phyloP scores from a whole-genome alignment of 2,329 filamentous ascomycete species.

The Exophiala xenobiotica region DNA sequence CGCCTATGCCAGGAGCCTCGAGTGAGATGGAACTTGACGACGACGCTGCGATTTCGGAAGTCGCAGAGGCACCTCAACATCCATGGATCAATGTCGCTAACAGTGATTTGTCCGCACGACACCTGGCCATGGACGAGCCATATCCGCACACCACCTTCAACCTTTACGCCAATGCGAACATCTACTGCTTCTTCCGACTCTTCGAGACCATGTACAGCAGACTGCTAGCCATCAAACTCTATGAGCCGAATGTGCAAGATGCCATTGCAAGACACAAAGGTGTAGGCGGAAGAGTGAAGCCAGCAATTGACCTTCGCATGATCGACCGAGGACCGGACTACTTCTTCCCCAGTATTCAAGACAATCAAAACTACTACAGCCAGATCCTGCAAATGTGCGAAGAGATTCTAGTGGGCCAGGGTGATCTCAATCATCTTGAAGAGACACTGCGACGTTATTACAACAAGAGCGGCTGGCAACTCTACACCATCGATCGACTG shows the following conservation, averaged over 20 bases:
- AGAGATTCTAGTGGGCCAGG: slow-evolving; percentile 76
- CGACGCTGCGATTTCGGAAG: slow-evolving; percentile 62
- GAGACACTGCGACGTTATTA: slow-evolving; percentile 91
- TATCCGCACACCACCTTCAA: slow-evolving; percentile 81
- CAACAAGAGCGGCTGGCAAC: slow-evolving; percentile 82
- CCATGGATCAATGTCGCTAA: slow-evolving; percentile 57
- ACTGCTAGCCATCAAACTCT: slow-evolving; percentile 77
- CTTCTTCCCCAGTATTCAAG: slow-evolving; percentile 69
- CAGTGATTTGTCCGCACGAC: slow-evolving; percentile 58
- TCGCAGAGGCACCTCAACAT: slow-evolving; percentile 34
- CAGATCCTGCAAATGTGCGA: slow-evolving; percentile 84
- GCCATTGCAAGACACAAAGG: slow-evolving; percentile 69
- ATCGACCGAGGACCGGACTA: slow-evolving; percentile 71
- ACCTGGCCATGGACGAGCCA: slow-evolving; percentile 70
- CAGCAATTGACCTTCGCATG: slow-evolving; percentile 80
- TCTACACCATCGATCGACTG: slow-evolving; percentile 90
- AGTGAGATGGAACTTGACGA: slow-evolving; percentile 56
- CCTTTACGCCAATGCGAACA: slow-evolving; percentile 85
- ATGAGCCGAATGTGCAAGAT: slow-evolving; percentile 68
- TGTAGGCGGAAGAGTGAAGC: slow-evolving; percentile 56
- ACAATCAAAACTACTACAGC: slow-evolving; percentile 73
- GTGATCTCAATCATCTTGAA: slow-evolving; percentile 81
- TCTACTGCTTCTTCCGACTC: slow-evolving; percentile 93
- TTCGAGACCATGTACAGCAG: slow-evolving; percentile 89
- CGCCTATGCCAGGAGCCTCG: slow-evolving; percentile 51